These are phyloP conservation scores for Radiomyces spectabilis DNA, from an alignment of 192 early-diverging fungal genomes.

Conservation along the genomic window DNA sequence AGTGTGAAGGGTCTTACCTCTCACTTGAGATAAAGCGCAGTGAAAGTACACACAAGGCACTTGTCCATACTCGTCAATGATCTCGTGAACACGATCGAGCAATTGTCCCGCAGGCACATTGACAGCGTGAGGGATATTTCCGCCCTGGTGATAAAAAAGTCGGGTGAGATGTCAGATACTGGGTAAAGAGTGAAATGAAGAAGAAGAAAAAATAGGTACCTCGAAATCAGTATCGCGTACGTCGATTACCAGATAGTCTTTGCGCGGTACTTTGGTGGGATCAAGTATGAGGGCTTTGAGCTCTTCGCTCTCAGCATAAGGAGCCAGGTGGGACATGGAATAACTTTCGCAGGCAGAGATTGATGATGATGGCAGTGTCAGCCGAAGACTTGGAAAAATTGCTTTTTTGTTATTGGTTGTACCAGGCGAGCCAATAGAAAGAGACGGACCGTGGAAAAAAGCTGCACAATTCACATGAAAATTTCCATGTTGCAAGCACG, in stretches of 20 bases:
- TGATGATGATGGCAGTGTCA: no score
- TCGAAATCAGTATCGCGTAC: constrained; percentile 55
- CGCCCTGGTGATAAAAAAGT: constrained; percentile 34
- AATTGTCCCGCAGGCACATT: constrained; percentile 71
- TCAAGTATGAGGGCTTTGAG: constrained; percentile 49
- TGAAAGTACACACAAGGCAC: constrained; percentile 76
- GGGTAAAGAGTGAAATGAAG: neutral
- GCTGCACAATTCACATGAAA: no score
- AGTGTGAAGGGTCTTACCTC: constrained; percentile 32
- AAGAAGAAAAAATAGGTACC: constrained; percentile 20
- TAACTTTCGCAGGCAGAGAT: no score
- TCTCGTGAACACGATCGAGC: constrained; percentile 26
- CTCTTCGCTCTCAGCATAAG: constrained; percentile 35
- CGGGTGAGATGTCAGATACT: neutral
- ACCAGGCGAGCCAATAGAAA: neutral
- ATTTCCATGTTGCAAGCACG: no score
- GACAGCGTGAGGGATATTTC: constrained; percentile 71
- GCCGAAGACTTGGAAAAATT: no score
- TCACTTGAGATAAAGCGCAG: constrained; percentile 79
- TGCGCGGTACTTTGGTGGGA: constrained; percentile 41
- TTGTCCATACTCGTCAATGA: constrained; percentile 42
- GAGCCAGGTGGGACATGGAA: neutral
- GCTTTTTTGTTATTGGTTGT: neutral
- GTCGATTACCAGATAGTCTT: constrained; percentile 67
- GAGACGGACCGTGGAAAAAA: neutral